These are phyloP conservation scores for Lomentospora prolificans DNA, from an alignment of 2,329 filamentous ascomycete species.

Conservation along the genomic window DNA sequence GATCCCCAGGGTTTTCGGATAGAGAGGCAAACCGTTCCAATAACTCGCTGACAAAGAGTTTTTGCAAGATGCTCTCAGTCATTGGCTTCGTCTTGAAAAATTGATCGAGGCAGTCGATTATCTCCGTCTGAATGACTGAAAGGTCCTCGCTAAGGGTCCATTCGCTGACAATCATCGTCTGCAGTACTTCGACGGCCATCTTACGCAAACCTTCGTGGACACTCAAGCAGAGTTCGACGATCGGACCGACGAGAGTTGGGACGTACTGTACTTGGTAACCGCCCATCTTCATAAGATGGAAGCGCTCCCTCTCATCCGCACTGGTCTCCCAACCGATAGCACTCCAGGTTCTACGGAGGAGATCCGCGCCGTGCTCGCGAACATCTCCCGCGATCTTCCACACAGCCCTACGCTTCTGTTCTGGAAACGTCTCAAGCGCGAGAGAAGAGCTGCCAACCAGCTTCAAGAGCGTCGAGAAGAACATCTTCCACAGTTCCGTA, in stretches of 20 bases:
- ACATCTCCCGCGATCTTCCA: constrained; percentile 99
- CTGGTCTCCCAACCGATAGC: constrained; percentile 93
- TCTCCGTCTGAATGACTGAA: constrained; percentile 84
- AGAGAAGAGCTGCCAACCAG: constrained; percentile 82
- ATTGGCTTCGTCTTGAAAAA: constrained; percentile 84
- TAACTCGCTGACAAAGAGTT: constrained; percentile 82
- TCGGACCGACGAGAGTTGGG: constrained; percentile 78
- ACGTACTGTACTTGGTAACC: constrained; percentile 99
- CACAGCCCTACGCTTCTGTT: constrained; percentile 89
- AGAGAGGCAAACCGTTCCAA: constrained; percentile 70
- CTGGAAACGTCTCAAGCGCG: constrained; percentile 88
- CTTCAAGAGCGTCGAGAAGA: constrained; percentile 81
- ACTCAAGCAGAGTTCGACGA: constrained; percentile 88
- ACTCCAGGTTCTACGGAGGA: constrained; percentile 82
- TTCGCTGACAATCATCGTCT: constrained; percentile 97
- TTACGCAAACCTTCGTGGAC: constrained; percentile 84
- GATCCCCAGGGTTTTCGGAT: constrained; percentile 45
- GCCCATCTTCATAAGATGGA: constrained; percentile 74
- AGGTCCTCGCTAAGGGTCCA: constrained; percentile 94
- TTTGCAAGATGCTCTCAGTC: constrained; percentile 83
- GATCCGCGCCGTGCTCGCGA: constrained; percentile 77
- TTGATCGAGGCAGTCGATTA: constrained; percentile 85
- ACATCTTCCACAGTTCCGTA: constrained; percentile 86
- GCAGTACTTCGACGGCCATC: constrained; percentile 85
- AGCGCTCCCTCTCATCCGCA: constrained; percentile 65